Conservation (phyloP, 2,329 filamentous ascomycete species). For the Xylariaceae sp. region DNA sequence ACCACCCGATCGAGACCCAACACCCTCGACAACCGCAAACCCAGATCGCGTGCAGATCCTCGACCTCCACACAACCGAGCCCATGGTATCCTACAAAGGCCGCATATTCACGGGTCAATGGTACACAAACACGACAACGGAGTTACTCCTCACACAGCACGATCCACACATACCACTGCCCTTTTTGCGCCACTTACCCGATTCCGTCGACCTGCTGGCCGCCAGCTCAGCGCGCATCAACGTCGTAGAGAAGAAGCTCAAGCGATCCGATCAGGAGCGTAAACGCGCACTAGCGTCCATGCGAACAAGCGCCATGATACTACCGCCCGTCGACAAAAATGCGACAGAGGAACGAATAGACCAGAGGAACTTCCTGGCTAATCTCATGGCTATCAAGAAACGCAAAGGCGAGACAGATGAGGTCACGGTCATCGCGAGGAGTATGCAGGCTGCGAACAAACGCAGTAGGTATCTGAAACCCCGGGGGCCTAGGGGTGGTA, state of each 20-base stretch:
- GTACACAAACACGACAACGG: conserved; percentile 79
- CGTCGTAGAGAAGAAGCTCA: conserved; percentile 60
- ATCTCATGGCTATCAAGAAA: conserved; percentile 61
- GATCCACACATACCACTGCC: conserved; percentile 39
- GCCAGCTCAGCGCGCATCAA: conserved; percentile 66
- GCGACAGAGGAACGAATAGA: conserved; percentile 41
- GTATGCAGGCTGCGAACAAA: conserved; percentile 12
- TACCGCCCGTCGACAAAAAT: conserved; percentile 43
- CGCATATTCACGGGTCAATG: conserved; percentile 76
- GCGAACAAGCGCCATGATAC: conserved; percentile 33
- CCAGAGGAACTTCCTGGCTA: conserved; percentile 54
- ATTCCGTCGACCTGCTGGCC: conserved; percentile 67
- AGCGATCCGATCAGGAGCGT: conserved; percentile 35
- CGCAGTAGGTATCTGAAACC: neutral
- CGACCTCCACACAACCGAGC: conserved; percentile 73
- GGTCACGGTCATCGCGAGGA: conserved; percentile 48
- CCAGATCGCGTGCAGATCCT: conserved; percentile 66
- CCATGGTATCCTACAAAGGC: conserved; percentile 75
- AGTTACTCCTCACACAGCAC: conserved; percentile 65
- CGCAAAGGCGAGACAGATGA: conserved; percentile 61
- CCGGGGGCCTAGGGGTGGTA: neutral
- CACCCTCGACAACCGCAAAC: conserved; percentile 20
- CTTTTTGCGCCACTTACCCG: conserved; percentile 46
- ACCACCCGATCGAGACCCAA: conserved; percentile 16
- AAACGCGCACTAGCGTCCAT: conserved; percentile 28